A percentile compares a stretch with the other conserved stretches of the same genome.
phyloP scores from a whole-genome alignment of 2,329 filamentous ascomycete genomes.

The Aspergillus brasiliensis region DNA sequence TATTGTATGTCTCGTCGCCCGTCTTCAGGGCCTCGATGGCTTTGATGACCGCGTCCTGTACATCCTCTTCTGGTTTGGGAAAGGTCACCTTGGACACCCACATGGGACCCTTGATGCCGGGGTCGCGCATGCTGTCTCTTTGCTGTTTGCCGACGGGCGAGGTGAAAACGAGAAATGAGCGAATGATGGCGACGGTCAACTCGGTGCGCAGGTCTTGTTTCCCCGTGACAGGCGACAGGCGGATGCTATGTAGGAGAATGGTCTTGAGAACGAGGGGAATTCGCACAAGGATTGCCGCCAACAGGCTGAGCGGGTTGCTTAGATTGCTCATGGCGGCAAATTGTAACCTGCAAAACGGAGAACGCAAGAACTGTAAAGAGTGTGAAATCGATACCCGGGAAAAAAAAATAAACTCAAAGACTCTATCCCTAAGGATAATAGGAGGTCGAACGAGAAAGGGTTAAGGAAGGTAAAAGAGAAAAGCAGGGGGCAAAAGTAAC shows the following conservation, averaged over 20 bases:
- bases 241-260: conserved; percentile 53
- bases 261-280: conserved; percentile 49
- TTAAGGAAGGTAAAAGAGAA: background rate
- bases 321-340: conserved; percentile 28
- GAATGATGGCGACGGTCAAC: conserved; percentile 71
- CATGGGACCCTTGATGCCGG: conserved; percentile 72
- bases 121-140: conserved; percentile 61
- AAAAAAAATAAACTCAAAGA: background rate
- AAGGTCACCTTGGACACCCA: conserved; percentile 77
- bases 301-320: conserved; percentile 26
- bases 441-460: background rate
- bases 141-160: conserved; percentile 65
- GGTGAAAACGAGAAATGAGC: conserved; percentile 59
- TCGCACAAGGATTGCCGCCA: conserved; percentile 42
- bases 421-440: background rate
- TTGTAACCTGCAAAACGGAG: background rate
- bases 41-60: conserved; percentile 39
- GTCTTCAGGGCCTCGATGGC: conserved; percentile 44
- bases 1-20: conserved; percentile 41
- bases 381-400: background rate
- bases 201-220: conserved; percentile 80
- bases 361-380: background rate
- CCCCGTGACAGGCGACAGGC: conserved; percentile 67
- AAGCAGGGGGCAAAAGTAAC: background rate
- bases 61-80: conserved; percentile 56